phyloP scores from a whole-genome alignment of 2,329 filamentous ascomycete species.

The Aspergillus fumigatus region DNA sequence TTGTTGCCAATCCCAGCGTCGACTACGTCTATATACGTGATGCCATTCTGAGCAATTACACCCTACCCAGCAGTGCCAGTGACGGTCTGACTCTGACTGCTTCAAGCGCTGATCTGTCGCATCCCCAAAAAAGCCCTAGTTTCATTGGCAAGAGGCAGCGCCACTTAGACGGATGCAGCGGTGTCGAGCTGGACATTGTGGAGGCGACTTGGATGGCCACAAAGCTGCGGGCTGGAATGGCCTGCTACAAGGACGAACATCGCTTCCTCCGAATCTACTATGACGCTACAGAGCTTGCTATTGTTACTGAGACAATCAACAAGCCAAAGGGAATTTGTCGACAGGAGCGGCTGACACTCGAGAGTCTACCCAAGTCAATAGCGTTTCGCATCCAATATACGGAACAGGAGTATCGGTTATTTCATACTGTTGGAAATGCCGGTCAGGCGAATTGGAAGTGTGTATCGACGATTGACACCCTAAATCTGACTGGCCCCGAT shows the following conservation, averaged over 20 bases:
- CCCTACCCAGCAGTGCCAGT: constrained; percentile 5
- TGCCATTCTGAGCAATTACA: constrained; percentile 16
- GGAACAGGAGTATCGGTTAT: constrained; percentile 6
- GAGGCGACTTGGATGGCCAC: background rate
- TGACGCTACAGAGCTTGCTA: constrained; percentile 5
- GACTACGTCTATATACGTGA: constrained; percentile 25
- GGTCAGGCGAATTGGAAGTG: constrained; percentile 5
- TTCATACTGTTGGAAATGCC: background rate
- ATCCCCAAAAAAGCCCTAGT: too few species aligned
- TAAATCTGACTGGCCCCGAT: constrained; percentile 29
- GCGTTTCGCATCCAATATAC: constrained; percentile 10
- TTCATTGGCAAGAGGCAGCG: constrained; percentile 26
- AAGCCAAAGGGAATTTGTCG: constrained; percentile 11
- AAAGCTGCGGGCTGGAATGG: constrained; percentile 11
- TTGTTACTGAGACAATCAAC: constrained; percentile 17
- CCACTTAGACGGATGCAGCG: constrained; percentile 10
- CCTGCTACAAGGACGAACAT: constrained; percentile 22
- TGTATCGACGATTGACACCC: constrained; percentile 17
- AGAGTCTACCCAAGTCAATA: background rate
- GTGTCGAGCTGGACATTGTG: constrained; percentile 5
- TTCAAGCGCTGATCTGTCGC: constrained; percentile 11
- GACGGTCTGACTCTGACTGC: background rate
- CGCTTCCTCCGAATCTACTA: constrained; percentile 18
- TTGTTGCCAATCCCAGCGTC: constrained; percentile 11
- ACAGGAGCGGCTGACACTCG: constrained; percentile 4